Conservation (phyloP, 2,329 filamentous ascomycete genomes). For the Trichocomaceae sp. region DNA sequence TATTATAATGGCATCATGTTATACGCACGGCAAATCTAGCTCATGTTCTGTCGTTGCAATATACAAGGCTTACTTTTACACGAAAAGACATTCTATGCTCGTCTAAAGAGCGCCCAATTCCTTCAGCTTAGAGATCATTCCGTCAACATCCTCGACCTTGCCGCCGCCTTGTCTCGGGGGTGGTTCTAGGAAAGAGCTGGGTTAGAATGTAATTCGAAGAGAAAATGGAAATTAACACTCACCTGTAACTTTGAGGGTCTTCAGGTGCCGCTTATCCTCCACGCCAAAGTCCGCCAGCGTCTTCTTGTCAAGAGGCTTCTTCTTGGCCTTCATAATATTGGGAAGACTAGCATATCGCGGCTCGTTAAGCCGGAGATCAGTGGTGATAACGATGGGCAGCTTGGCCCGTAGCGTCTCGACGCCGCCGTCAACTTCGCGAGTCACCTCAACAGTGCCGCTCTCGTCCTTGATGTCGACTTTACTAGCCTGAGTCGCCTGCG, state of each 20-base stretch:
- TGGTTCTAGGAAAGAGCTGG: slow-evolving; percentile 56
- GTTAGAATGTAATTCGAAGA: slow-evolving; percentile 1
- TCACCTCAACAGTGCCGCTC: slow-evolving; percentile 66
- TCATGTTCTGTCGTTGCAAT: too few species aligned
- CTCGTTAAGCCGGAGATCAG: slow-evolving; percentile 89
- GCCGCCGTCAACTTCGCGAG: slow-evolving; percentile 89
- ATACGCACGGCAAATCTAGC: too few species aligned
- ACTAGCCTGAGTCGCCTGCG: slow-evolving; percentile 88
- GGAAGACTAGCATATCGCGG: slow-evolving; percentile 90
- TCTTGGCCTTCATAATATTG: slow-evolving; percentile 99
- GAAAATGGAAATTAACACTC: slow-evolving; percentile 29
- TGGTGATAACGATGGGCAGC: slow-evolving; percentile 90
- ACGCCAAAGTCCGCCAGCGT: slow-evolving; percentile 74
- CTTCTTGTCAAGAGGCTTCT: slow-evolving; percentile 96
- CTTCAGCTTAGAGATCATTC: slow-evolving; percentile 89
- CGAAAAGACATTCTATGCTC: background rate
- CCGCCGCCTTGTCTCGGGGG: slow-evolving; percentile 81
- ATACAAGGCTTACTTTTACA: slow-evolving; percentile 3
- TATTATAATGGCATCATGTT: too few species aligned
- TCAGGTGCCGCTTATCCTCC: slow-evolving; percentile 67
- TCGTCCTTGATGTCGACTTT: slow-evolving; percentile 68
- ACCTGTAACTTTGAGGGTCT: slow-evolving; percentile 84
- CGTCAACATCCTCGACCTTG: slow-evolving; percentile 96
- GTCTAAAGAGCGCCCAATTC: slow-evolving; percentile 80
- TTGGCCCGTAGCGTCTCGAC: slow-evolving; percentile 80